Conservation (phyloP, 2,329 filamentous ascomycete genomes). For the Cercospora janseana region DNA sequence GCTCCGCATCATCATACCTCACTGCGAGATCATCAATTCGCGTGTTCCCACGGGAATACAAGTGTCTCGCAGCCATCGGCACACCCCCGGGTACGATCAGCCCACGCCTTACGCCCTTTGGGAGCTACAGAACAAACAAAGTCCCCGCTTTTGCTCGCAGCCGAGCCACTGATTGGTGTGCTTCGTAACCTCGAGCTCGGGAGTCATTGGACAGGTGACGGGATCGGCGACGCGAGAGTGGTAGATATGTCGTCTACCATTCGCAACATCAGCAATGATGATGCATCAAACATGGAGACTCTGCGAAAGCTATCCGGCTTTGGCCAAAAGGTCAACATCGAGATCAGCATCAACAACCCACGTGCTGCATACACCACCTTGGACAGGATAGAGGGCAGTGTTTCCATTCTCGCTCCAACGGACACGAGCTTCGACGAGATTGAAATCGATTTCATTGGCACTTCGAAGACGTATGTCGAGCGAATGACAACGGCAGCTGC, state of each 20-base stretch:
- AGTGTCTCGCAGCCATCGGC: not conserved
- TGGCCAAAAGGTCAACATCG: conserved; percentile 42
- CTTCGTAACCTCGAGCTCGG: conserved; percentile 4
- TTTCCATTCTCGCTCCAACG: conserved; percentile 49
- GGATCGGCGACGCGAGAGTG: conserved; percentile 1
- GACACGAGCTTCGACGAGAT: conserved; percentile 59
- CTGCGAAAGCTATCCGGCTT: conserved; percentile 30
- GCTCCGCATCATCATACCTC: not conserved
- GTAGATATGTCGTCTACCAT: conserved; percentile 20
- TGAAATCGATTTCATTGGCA: conserved; percentile 58
- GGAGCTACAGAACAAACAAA: not conserved
- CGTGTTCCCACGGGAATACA: not conserved
- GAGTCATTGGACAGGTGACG: conserved; percentile 16
- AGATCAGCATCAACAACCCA: conserved; percentile 42
- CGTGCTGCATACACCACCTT: conserved; percentile 55
- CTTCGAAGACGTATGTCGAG: conserved; percentile 55
- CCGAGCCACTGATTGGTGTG: conserved; percentile 10
- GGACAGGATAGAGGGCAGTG: conserved; percentile 56
- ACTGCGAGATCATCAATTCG: not conserved
- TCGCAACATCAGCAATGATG: conserved; percentile 16
- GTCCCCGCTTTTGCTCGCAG: conserved; percentile 10
- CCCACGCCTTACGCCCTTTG: conserved; percentile 12
- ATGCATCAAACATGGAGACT: conserved; percentile 26
- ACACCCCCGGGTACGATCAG: not conserved
- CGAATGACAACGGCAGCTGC: conserved; percentile 53